phyloP scores from a whole-genome alignment of 768 basidiomycete genomes.

The Rhodotorula diobovata region DNA sequence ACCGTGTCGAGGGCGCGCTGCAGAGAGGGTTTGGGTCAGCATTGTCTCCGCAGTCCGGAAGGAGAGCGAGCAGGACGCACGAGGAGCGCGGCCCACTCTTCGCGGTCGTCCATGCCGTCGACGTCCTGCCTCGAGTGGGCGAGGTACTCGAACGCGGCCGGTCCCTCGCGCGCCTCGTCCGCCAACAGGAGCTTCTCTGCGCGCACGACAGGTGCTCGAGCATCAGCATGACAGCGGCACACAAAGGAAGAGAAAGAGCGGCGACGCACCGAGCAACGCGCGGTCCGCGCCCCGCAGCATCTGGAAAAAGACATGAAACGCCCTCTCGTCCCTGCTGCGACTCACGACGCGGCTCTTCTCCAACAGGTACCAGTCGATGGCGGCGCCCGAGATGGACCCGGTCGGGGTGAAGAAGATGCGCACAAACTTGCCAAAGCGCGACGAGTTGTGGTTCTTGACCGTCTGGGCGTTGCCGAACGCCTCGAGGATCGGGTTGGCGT shows the following conservation, averaged over 20 bases:
- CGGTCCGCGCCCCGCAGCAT: conserved; percentile 68
- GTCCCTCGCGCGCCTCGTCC: conserved; percentile 52
- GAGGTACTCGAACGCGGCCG: conserved; percentile 75
- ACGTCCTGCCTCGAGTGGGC: conserved; percentile 83
- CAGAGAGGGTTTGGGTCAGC: too few species aligned
- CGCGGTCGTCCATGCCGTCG: conserved; percentile 87
- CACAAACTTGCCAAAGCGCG: conserved; percentile 97
- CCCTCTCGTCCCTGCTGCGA: conserved; percentile 79
- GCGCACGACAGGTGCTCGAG: background rate
- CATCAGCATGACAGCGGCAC: background rate
- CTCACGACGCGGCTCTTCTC: conserved; percentile 95
- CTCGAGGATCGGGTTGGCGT: conserved; percentile 95
- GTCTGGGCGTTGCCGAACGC: conserved; percentile 99
- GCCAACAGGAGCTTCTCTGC: conserved; percentile 34
- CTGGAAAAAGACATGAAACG: conserved; percentile 97
- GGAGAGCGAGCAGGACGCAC: conserved; percentile 50
- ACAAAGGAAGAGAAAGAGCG: background rate
- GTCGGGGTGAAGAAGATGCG: conserved; percentile 87
- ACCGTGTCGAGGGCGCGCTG: conserved; percentile 81
- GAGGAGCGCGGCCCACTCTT: conserved; percentile 78
- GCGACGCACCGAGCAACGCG: conserved; percentile 59
- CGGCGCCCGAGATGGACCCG: conserved; percentile 93
- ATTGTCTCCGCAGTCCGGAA: too few species aligned
- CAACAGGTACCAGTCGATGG: conserved; percentile 96
- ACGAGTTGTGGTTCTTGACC: conserved; percentile 95